These are phyloP conservation scores for Aspergillus quadrilineatus DNA, from an alignment of 2,329 filamentous ascomycete species.

Conservation along the genomic window DNA sequence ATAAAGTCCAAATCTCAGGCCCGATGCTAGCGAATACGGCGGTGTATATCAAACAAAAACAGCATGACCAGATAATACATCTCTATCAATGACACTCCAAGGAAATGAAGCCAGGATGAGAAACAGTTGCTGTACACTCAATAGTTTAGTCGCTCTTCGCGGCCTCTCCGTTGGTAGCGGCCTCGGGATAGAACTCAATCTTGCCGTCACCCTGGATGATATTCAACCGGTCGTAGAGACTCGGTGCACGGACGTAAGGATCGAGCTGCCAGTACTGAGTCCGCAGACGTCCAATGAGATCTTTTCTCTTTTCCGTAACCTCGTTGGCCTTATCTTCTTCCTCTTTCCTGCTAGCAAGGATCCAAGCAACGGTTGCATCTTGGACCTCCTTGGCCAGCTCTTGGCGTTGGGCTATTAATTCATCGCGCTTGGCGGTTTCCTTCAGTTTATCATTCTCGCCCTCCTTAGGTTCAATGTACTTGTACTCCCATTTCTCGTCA, in stretches of 20 bases:
- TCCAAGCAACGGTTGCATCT: slow-evolving; percentile 72
- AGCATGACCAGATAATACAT: not conserved
- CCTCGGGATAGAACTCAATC: slow-evolving; percentile 65
- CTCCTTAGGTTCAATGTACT: slow-evolving; percentile 71
- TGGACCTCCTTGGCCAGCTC: slow-evolving; percentile 72
- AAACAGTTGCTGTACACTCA: not conserved
- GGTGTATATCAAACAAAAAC: slow-evolving; percentile 6
- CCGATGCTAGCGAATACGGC: slow-evolving; percentile 2
- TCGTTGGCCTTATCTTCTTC: slow-evolving; percentile 47
- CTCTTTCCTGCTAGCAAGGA: slow-evolving; percentile 52
- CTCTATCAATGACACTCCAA: slow-evolving; percentile 6
- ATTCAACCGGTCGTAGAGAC: slow-evolving; percentile 80
- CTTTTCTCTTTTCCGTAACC: slow-evolving; percentile 58
- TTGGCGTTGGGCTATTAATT: slow-evolving; percentile 63
- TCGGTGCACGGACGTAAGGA: slow-evolving; percentile 77
- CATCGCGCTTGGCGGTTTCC: slow-evolving; percentile 62
- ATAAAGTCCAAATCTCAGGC: not conserved
- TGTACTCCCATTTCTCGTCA: slow-evolving; percentile 78
- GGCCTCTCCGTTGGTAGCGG: not conserved
- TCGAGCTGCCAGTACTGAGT: slow-evolving; percentile 87
- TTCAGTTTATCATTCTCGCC: slow-evolving; percentile 78
- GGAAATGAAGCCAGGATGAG: not conserved
- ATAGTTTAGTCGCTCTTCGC: not conserved
- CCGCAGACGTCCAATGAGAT: slow-evolving; percentile 63
- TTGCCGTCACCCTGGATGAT: slow-evolving; percentile 67